phyloP scores from a whole-genome alignment of 768 basidiomycete species.

The Tylopilus felleus region DNA sequence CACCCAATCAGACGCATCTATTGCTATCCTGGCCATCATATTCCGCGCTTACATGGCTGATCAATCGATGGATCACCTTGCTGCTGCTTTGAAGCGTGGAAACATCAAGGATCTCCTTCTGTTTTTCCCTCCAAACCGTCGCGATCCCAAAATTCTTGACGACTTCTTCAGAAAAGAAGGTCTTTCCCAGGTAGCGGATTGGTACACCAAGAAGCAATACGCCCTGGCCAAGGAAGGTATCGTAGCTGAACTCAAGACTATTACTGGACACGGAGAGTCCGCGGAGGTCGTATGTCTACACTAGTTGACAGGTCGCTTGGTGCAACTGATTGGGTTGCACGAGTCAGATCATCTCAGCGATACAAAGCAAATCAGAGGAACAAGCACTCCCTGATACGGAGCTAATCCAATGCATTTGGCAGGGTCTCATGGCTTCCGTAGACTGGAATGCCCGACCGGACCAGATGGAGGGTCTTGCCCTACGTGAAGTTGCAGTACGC shows the following conservation, averaged over 20 bases:
- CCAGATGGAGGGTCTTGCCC: slow-evolving; percentile 85
- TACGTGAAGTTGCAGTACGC: slow-evolving; percentile 83
- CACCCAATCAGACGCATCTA: slow-evolving; percentile 59
- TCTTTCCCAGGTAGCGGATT: slow-evolving; percentile 80
- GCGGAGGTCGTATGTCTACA: slow-evolving; percentile 56
- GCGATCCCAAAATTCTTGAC: slow-evolving; percentile 70
- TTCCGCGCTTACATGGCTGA: slow-evolving; percentile 79
- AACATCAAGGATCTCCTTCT: slow-evolving; percentile 80
- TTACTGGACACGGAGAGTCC: slow-evolving; percentile 67
- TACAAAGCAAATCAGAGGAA: slow-evolving; percentile 72
- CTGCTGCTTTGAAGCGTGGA: slow-evolving; percentile 74
- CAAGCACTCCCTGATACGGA: slow-evolving; percentile 83
- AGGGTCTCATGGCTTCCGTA: slow-evolving; percentile 80
- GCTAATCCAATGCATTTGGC: slow-evolving; percentile 87
- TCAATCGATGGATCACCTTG: slow-evolving; percentile 88
- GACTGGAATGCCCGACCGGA: slow-evolving; percentile 90
- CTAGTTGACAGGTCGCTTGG: background rate
- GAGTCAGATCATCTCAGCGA: slow-evolving; percentile 66
- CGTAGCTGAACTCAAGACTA: slow-evolving; percentile 61
- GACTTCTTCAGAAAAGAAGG: slow-evolving; percentile 83
- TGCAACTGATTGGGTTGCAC: slow-evolving; percentile 8
- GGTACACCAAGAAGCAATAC: slow-evolving; percentile 90
- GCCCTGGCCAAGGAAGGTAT: slow-evolving; percentile 78
- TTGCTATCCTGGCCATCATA: slow-evolving; percentile 71
- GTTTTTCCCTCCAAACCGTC: slow-evolving; percentile 86